phyloP scores from a whole-genome alignment of 2,329 filamentous ascomycete genomes.

The Alternaria gansuensis region DNA sequence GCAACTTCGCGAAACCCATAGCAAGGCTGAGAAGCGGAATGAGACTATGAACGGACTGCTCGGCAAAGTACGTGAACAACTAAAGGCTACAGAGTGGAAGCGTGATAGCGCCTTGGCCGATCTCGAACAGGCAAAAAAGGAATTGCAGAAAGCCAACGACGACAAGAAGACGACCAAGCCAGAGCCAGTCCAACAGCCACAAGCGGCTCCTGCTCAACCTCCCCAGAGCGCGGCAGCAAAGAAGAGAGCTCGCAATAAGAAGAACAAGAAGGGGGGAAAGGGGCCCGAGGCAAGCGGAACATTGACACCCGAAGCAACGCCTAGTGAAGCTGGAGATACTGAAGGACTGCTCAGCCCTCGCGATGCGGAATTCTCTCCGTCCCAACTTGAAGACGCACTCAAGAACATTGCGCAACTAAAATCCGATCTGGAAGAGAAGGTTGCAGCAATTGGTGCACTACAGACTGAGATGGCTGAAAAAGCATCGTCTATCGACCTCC shows the following conservation, averaged over 20 bases:
- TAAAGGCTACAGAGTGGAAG: slow-evolving; percentile 63
- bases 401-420: slow-evolving; percentile 44
- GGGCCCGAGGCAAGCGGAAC: slow-evolving; percentile 45
- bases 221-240: slow-evolving; percentile 61
- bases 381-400: slow-evolving; percentile 43
- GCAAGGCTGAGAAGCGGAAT: slow-evolving; percentile 61
- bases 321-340: slow-evolving; percentile 51
- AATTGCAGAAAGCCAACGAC: slow-evolving; percentile 35
- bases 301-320: slow-evolving; percentile 46
- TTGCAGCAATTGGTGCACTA: slow-evolving; percentile 43
- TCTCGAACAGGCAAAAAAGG: slow-evolving; percentile 47
- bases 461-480: slow-evolving; percentile 59
- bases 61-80: slow-evolving; percentile 62
- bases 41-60: slow-evolving; percentile 65
- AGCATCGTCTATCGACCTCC: slow-evolving; percentile 74
- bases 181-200: slow-evolving; percentile 25
- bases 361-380: slow-evolving; percentile 56
- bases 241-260: slow-evolving; percentile 78
- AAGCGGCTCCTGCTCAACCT: slow-evolving; percentile 32
- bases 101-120: slow-evolving; percentile 58
- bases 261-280: slow-evolving; percentile 81
- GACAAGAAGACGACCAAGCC: slow-evolving; percentile 27
- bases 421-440: slow-evolving; percentile 49
- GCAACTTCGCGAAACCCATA: slow-evolving; percentile 40
- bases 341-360: slow-evolving; percentile 47